Conservation (phyloP, 129 eudicot genomes). For the carrot (Daucus carota) region DNA sequence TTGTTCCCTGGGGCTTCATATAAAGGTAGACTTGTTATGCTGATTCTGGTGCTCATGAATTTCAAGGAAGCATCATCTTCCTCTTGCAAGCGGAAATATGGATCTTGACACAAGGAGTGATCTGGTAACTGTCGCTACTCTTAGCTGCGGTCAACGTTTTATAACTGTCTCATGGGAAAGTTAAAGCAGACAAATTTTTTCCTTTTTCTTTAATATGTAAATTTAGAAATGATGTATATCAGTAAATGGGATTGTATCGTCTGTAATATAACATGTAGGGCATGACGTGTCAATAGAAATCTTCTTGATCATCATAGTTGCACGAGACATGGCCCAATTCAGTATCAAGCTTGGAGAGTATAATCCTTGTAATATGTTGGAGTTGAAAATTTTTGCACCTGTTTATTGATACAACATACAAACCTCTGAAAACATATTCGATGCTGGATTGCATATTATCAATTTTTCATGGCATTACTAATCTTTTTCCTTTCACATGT, state of each 20-base stretch:
- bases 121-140: background rate
- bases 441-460: background rate
- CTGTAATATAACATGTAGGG: background rate
- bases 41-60: conserved; percentile 11
- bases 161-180: background rate
- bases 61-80: background rate
- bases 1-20: conserved; percentile 22
- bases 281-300: background rate
- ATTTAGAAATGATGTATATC: background rate
- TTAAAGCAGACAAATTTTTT: background rate
- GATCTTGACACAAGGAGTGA: background rate
- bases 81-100: background rate
- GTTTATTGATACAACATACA: background rate
- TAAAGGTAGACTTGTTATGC: conserved; percentile 10
- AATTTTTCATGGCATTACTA: background rate
- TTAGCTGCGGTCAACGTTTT: background rate
- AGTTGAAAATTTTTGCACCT: background rate
- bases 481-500: background rate
- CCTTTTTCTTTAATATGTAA: background rate
- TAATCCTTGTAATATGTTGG: background rate
- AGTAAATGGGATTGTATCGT: background rate
- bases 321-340: background rate
- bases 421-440: background rate
- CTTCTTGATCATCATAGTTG: background rate
- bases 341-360: background rate